Evolutionary conservation across 2,329 filamentous ascomycete genomes (phyloP).

Genomic region (Rosellinia necatrix): DNA sequence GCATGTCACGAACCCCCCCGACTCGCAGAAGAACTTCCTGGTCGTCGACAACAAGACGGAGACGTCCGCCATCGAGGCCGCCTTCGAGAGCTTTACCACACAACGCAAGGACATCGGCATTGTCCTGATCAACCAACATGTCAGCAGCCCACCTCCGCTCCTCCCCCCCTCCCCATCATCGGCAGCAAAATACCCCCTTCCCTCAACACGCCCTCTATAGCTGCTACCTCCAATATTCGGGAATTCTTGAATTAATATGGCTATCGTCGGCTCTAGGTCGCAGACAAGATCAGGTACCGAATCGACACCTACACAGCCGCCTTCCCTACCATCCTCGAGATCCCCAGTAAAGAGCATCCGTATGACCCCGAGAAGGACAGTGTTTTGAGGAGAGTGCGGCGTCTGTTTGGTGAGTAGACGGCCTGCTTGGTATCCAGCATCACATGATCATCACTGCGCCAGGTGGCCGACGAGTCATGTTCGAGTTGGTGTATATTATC

Average conservation of each 20-base stretch:
- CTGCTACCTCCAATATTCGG: neutral
- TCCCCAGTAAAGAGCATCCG: slow-evolving; percentile 97
- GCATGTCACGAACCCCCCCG: slow-evolving; percentile 89
- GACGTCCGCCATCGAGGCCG: slow-evolving; percentile 80
- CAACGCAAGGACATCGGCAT: slow-evolving; percentile 97
- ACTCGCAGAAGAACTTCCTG: slow-evolving; percentile 95
- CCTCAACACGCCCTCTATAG: no score
- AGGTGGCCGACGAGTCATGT: neutral
- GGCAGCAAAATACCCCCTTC: no score
- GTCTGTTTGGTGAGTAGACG: slow-evolving; percentile 68
- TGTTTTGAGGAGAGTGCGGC: slow-evolving; percentile 82
- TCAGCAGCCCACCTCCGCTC: slow-evolving; percentile 47
- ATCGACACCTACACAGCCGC: slow-evolving; percentile 92
- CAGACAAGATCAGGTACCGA: slow-evolving; percentile 87
- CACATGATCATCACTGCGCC: neutral
- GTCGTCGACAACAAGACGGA: slow-evolving; percentile 96
- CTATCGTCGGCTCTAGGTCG: slow-evolving; percentile 65
- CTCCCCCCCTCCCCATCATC: neutral
- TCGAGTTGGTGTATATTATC: neutral
- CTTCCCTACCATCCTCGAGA: slow-evolving; percentile 95
- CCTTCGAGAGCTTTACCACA: slow-evolving; percentile 86
- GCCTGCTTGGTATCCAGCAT: neutral
- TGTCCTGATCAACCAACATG: slow-evolving; percentile 96
- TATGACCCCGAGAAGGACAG: slow-evolving; percentile 99
- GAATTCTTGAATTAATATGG: slow-evolving; percentile 5